Percentiles rank a stretch among this genome's conserved stretches.
These are phyloP conservation scores for Vigna radiata DNA, from an alignment of 306 rosid genomes.

Conservation along the genomic window DNA sequence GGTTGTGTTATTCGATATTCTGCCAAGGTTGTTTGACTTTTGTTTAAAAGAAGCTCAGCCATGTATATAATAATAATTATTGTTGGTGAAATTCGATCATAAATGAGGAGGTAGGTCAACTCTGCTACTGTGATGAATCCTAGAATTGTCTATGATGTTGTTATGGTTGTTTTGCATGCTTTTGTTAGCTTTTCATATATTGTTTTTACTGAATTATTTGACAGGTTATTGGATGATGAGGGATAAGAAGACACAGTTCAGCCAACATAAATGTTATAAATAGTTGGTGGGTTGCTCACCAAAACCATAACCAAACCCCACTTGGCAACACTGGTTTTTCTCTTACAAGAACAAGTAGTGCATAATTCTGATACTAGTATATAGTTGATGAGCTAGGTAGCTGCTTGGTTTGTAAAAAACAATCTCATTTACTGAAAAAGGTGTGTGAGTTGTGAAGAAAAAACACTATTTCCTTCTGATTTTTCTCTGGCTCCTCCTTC, in stretches of 20 bases:
- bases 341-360: not conserved
- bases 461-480: not conserved
- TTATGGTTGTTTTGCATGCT: slow-evolving; percentile 14
- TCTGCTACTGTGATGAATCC: slow-evolving; percentile 57
- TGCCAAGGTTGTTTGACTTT: slow-evolving; percentile 46
- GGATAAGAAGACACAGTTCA: slow-evolving; percentile 43
- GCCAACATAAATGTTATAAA: slow-evolving; percentile 52
- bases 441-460: slow-evolving; percentile 26
- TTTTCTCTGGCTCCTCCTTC: not conserved
- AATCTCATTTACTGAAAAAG: slow-evolving; percentile 24
- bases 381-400: slow-evolving; percentile 2
- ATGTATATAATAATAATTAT: not conserved
- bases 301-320: slow-evolving; percentile 63
- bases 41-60: slow-evolving; percentile 17
- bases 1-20: not conserved
- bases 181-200: not conserved
- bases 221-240: slow-evolving; percentile 17
- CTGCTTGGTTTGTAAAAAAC: slow-evolving; percentile 22
- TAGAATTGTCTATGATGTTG: slow-evolving; percentile 39
- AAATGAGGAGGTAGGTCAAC: slow-evolving; percentile 64
- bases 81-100: slow-evolving; percentile 40
- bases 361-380: slow-evolving; percentile 15
- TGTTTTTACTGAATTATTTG: not conserved
- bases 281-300: slow-evolving; percentile 73
- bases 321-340: slow-evolving; percentile 44